Base-by-base conservation (phyloP, 192 early-diverging fungal species). In the Dispira simplex region DNA sequence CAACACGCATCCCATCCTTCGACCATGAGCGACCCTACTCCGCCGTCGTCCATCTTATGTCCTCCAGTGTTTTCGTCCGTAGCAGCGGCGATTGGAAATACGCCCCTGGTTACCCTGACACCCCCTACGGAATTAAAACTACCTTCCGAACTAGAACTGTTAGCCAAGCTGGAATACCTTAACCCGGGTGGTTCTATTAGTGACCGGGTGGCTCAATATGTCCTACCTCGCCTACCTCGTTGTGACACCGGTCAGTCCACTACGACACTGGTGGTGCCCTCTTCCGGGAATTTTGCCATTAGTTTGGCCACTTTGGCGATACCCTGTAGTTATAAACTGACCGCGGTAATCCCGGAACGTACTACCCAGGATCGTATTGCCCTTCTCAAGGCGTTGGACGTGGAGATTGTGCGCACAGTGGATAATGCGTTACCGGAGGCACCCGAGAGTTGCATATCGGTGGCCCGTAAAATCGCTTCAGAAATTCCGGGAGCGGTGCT, bases 131-230 rank as follows among this genome's bases (percentile, higher is more conserved):
- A 63, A 14, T 46, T 66, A 18, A 55, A 49, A 12, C 53, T 9
- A 11, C 54, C 56, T 1, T 44, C 53, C 26, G 44, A 70, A 67
- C 80, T 83, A 0, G 80, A 88, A 55, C 60, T 88, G 0, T 57
- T 85, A 8, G 89, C 81, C 49, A 91, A 91, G 68, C 75, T 86
- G 8, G 89, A 91, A 66, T 91, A 79, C 70, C 74, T 75, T 51
- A 89, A 88, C 64, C 81, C 85, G 1, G 67, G 72, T n/a, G 82
- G 80, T 14, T 86, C 85, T 25, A 78, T 84, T 49, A 91, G 88
- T 68, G 87, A 91, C 70, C 73, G 89, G 18, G 77, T 87, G 5
- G 89, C 89, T 43, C 79, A 79, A 44, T 46, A 66, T 27, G 65
- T 76, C 20, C 45, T 62, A 0, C 26, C 51, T 47, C 64, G 77